Percentiles rank a stretch among this genome's conserved stretches.
Conservation (phyloP, 2,329 filamentous ascomycete species). For the Epichloe elymi region DNA sequence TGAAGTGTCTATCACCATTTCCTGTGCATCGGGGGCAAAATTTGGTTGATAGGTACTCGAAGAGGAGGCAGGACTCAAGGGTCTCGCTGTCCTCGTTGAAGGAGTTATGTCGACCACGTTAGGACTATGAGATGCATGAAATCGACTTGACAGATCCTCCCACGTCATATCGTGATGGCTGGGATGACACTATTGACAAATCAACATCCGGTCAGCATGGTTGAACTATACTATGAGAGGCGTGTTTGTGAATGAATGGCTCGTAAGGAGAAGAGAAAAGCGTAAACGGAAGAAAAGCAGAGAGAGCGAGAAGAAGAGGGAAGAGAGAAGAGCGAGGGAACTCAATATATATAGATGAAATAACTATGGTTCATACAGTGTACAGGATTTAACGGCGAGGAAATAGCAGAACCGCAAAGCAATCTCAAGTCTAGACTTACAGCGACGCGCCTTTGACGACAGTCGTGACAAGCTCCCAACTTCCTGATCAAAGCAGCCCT, state of each 20-base stretch:
- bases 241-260: too few species aligned
- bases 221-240: conserved; percentile 5
- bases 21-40: conserved; percentile 33
- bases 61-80: conserved; percentile 34
- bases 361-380: too few species aligned
- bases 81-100: conserved; percentile 25
- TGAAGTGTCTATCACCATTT: conserved; percentile 41
- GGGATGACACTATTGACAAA: conserved; percentile 37
- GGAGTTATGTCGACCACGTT: conserved; percentile 35
- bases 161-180: conserved; percentile 48
- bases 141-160: conserved; percentile 44
- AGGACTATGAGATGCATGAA: conserved; percentile 38
- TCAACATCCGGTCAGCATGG: neutral
- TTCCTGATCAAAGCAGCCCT: conserved; percentile 47
- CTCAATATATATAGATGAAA: neutral
- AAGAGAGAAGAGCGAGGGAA: too few species aligned
- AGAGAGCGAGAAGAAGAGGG: neutral
- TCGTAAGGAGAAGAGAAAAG: too few species aligned
- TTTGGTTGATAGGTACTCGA: conserved; percentile 23
- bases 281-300: too few species aligned
- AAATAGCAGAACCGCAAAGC: neutral
- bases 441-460: conserved; percentile 42
- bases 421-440: conserved; percentile 27
- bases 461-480: conserved; percentile 43
- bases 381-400: too few species aligned